These are phyloP conservation scores for Eleusine indica DNA, from an alignment of 176 grass and related monocot genomes.

Conservation along the genomic window DNA sequence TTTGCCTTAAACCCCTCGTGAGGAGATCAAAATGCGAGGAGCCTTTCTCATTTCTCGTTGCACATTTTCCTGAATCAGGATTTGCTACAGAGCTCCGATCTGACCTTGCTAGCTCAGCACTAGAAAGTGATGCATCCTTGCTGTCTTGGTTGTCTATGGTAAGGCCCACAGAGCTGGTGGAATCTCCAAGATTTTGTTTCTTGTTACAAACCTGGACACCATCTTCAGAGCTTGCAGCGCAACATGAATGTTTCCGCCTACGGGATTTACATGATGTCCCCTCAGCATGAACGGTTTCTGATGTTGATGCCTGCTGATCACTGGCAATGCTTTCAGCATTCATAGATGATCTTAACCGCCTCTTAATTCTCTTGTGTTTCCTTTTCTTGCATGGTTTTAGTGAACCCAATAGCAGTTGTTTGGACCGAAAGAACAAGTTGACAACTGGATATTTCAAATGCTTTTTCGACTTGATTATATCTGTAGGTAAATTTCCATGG, in stretches of 20 bases:
- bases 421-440: slow-evolving; percentile 51
- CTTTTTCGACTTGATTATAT: slow-evolving; percentile 51
- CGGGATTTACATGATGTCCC: slow-evolving; percentile 36
- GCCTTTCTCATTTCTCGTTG: slow-evolving; percentile 30
- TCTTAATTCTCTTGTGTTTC: slow-evolving; percentile 62
- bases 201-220: slow-evolving; percentile 22
- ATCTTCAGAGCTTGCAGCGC: slow-evolving; percentile 8
- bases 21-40: slow-evolving; percentile 50
- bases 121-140: slow-evolving; percentile 3
- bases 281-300: slow-evolving; percentile 19
- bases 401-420: slow-evolving; percentile 50
- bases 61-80: slow-evolving; percentile 21
- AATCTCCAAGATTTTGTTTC: slow-evolving; percentile 30
- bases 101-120: slow-evolving; percentile 3
- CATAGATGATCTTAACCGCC: neutral
- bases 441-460: slow-evolving; percentile 37
- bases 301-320: slow-evolving; percentile 61
- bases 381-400: slow-evolving; percentile 54
- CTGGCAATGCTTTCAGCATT: slow-evolving; percentile 12
- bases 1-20: slow-evolving; percentile 63
- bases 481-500: slow-evolving; percentile 2
- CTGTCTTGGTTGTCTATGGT: slow-evolving; percentile 21
- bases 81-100: slow-evolving; percentile 17
- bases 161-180: slow-evolving; percentile 2
- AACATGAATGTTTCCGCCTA: slow-evolving; percentile 37